phyloP scores from a whole-genome alignment of 73 alveolate genomes.

The Tetrahymena elliotti region DNA sequence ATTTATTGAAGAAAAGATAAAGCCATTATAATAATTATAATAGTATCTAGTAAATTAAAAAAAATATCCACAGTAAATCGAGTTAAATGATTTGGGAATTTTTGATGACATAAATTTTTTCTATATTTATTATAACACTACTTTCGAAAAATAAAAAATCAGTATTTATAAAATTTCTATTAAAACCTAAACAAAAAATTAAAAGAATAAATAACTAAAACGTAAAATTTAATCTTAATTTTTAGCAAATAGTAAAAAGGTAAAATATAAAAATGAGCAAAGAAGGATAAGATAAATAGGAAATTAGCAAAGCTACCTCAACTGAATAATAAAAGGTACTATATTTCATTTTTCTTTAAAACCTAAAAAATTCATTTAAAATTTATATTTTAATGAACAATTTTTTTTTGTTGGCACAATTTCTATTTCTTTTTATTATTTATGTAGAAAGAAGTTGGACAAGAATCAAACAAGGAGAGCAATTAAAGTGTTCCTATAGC shows the following conservation, averaged over 20 bases:
- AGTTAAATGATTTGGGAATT: no score
- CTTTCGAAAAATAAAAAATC: not conserved
- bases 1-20: no score
- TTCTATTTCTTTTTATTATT: no score
- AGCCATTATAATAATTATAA: no score
- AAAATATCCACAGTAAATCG: no score
- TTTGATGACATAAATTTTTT: not conserved
- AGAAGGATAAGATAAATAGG: not conserved
- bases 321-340: not conserved
- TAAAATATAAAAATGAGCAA: not conserved
- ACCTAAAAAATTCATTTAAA: no score
- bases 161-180: not conserved
- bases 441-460: not conserved
- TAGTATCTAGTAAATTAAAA: not conserved
- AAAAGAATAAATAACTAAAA: no score
- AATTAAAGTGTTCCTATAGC: not conserved
- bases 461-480: not conserved
- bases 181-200: no score
- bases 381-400: not conserved
- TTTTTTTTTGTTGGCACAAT: no score
- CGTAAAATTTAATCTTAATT: not conserved
- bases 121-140: not conserved
- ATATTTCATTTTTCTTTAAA: no score
- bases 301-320: not conserved
- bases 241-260: not conserved